Conservation (phyloP, 2,329 filamentous ascomycete species). For the Fusarium avenaceum region DNA sequence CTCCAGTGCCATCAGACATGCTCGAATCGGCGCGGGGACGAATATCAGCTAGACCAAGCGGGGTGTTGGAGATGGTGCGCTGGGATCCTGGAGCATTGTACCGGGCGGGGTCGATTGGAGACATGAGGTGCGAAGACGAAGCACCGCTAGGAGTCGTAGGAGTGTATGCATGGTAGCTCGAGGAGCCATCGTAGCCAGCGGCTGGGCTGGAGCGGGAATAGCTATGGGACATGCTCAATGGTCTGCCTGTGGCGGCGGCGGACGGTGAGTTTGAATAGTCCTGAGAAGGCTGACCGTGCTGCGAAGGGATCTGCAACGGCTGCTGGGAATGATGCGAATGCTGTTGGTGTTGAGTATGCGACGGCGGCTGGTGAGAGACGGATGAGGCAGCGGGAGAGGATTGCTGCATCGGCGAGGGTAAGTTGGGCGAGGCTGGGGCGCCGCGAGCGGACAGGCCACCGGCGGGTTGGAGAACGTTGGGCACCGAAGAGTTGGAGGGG, state of each 20-base stretch:
- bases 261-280: conserved; percentile 37
- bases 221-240: conserved; percentile 75
- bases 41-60: conserved; percentile 92
- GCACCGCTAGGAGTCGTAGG: conserved; percentile 74
- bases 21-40: conserved; percentile 86
- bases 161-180: conserved; percentile 69
- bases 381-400: conserved; percentile 53
- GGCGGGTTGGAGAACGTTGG: conserved; percentile 71
- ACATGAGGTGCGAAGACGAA: conserved; percentile 73
- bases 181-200: conserved; percentile 65
- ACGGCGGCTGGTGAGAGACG: conserved; percentile 54
- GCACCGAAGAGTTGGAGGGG: conserved; percentile 61
- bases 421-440: conserved; percentile 57
- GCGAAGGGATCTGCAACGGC: conserved; percentile 52
- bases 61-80: conserved; percentile 82
- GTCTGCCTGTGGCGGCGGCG: conserved; percentile 69
- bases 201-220: conserved; percentile 90
- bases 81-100: conserved; percentile 70
- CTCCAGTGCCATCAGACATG: conserved; percentile 78
- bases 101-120: conserved; percentile 65
- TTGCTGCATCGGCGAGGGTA: conserved; percentile 61
- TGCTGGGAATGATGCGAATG: conserved; percentile 51
- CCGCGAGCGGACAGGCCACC: conserved; percentile 55
- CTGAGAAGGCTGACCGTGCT: conserved; percentile 73
- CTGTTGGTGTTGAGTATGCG: conserved; percentile 52